Evolutionary conservation across 2,329 filamentous ascomycete genomes (phyloP).

Genomic region (Colletotrichum sp.): DNA sequence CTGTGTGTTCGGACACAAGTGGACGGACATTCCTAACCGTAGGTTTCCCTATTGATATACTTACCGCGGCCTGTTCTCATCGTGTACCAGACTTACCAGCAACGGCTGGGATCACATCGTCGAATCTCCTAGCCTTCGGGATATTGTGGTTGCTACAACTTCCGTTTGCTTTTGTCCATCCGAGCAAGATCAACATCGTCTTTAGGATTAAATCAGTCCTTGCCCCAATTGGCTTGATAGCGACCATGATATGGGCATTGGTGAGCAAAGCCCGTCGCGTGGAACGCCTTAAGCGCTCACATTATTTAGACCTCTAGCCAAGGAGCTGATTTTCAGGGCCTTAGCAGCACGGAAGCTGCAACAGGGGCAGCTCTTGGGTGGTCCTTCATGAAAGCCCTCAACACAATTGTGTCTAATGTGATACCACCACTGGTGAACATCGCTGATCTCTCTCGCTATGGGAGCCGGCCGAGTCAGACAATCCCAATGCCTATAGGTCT

Average conservation of each 20-base stretch:
- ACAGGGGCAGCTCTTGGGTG: not conserved
- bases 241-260: not conserved
- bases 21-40: constrained; percentile 12
- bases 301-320: not conserved
- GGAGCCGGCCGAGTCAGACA: not conserved
- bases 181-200: not conserved
- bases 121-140: not conserved
- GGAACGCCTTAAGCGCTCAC: not conserved
- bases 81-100: not conserved
- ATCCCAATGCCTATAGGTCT: not conserved
- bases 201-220: not conserved
- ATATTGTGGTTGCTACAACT: not conserved
- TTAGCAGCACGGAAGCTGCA: not conserved
- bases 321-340: not conserved
- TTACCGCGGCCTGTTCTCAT: not conserved
- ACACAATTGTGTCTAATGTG: not conserved
- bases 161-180: not conserved
- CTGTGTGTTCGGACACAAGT: constrained; percentile 20
- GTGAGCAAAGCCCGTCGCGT: not conserved
- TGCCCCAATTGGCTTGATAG: not conserved
- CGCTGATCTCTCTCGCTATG: not conserved
- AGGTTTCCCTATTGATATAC: not conserved
- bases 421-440: not conserved
- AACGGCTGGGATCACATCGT: not conserved
- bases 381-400: not conserved